Base-by-base conservation (phyloP, 208 protist species). In the Trypanosoma caninum region DNA sequence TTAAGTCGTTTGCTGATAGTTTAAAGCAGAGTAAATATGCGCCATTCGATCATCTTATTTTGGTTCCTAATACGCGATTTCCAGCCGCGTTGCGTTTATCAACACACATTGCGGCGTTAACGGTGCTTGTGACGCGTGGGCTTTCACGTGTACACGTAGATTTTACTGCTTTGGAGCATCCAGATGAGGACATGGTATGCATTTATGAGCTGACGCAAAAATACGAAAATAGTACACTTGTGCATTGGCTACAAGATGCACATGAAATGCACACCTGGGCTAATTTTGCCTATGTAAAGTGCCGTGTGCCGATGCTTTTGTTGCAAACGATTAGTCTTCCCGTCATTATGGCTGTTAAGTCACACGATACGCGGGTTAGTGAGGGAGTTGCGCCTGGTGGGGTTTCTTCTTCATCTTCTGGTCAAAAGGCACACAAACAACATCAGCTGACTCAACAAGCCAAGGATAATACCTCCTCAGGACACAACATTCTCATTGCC, bases 191-290 rank as follows among this genome's bases (percentile, higher is more conserved):
- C 41, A 93, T 95, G 89, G 82, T 82, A 11, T 78, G 84, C 46
- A 72, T 95, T 23, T 82, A 81, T 52, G 83, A 93, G 41, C 81
- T 95, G 23, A 80, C 77, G 10, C 73, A 76, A 45, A 71, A 62
- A 38, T 92, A 92, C 73, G 73, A 74, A n/a, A 88, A 89, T 54
- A 80, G 76, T 55, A 83, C 81, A 13, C 66, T 95, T 11, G 77
- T 95, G 16, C 86, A 93, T 65, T 93, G 81, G 78, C 76, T 95
- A 23, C 89, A 91, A 57, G 86, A 95, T 59, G 86, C 84, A 7
- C 81, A 90, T 64, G 86, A 95, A 60, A 90, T 95, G 80, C 86
- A 87, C 50, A 84, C 81, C 47, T 95, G 89, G 86, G 53, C 72
- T 38, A 65, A 83, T 63, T 90, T 95, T 61, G 40, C 45, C 0